Conservation (phyloP, 352 stramenopile species). For the Sclerospora graminicola region DNA sequence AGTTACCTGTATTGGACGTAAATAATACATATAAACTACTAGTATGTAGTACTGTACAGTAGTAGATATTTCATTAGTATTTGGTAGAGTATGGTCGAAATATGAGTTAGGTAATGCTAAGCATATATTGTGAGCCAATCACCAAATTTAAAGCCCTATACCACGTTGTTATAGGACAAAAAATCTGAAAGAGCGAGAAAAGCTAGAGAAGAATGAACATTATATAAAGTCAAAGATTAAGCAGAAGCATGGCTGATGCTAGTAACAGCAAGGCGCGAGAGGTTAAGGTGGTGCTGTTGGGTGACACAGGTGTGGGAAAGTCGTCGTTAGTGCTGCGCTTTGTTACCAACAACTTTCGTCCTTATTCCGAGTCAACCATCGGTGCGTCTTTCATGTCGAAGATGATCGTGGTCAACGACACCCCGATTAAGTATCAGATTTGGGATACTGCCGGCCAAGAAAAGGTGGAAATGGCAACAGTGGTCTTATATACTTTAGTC, state of each 20-base stretch:
- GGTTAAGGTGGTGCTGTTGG: conserved; percentile 87
- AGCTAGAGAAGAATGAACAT: conserved; percentile 7
- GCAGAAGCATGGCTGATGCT: conserved; percentile 36
- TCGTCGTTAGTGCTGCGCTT: conserved; percentile 94
- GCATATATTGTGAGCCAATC: conserved; percentile 4
- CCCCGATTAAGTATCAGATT: conserved; percentile 95
- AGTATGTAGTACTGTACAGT: no score
- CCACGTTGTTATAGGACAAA: not conserved
- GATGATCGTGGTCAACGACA: conserved; percentile 89
- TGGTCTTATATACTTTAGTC: not conserved
- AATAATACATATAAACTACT: no score
- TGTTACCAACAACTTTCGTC: conserved; percentile 95
- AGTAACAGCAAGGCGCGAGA: conserved; percentile 67
- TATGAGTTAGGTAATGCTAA: conserved; percentile 7
- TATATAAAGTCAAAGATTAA: not conserved
- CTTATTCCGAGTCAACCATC: conserved; percentile 95
- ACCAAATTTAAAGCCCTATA: not conserved
- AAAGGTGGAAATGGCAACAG: conserved; percentile 32
- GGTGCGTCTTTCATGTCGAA: conserved; percentile 96
- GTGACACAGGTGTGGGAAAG: conserved; percentile 94
- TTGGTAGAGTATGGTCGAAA: no score
- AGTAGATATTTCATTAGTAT: not conserved
- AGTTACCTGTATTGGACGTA: no score
- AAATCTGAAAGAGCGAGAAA: not conserved
- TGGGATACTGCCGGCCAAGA: conserved; percentile 98